Evolutionary conservation across 2,329 filamentous ascomycete species (phyloP).

Genomic region (Elsinoe arachidis): DNA sequence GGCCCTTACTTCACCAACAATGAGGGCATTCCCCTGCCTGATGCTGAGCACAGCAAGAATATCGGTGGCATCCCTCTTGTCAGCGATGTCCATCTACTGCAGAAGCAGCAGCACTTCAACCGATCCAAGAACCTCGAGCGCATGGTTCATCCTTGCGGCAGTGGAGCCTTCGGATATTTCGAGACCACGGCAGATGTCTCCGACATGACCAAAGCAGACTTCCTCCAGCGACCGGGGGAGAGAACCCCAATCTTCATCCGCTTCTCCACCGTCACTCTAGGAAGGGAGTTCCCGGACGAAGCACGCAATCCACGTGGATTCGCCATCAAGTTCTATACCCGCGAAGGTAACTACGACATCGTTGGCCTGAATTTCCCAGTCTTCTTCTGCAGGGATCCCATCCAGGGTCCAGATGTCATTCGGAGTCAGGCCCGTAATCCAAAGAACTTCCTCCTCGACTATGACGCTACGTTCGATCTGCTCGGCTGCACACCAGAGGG

Average conservation of each 20-base stretch:
- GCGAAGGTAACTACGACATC: slow-evolving; percentile 43
- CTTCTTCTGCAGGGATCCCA: slow-evolving; percentile 43
- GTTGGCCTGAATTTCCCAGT: slow-evolving; percentile 42
- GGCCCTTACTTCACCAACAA: slow-evolving; percentile 47
- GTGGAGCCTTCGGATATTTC: slow-evolving; percentile 41
- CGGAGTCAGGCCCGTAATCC: slow-evolving; percentile 40
- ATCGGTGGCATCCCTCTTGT: slow-evolving; percentile 44
- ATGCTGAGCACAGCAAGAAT: slow-evolving; percentile 44
- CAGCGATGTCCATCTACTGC: slow-evolving; percentile 44
- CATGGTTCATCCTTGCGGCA: slow-evolving; percentile 36
- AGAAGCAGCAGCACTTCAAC: slow-evolving; percentile 50
- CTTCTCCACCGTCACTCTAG: slow-evolving; percentile 39
- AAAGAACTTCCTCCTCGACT: slow-evolving; percentile 42
- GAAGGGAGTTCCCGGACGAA: slow-evolving; percentile 37
- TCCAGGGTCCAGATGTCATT: slow-evolving; percentile 41
- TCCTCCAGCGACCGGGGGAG: slow-evolving; percentile 32
- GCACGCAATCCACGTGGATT: slow-evolving; percentile 42
- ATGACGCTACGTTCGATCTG: slow-evolving; percentile 41
- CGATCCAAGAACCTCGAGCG: slow-evolving; percentile 45
- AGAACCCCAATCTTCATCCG: slow-evolving; percentile 37
- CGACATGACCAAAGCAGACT: slow-evolving; percentile 34
- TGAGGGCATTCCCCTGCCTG: slow-evolving; percentile 45
- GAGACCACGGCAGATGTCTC: slow-evolving; percentile 35
- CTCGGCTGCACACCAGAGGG: slow-evolving; percentile 42
- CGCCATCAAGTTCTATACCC: slow-evolving; percentile 43